Evolutionary conservation across 2,329 filamentous ascomycete genomes (phyloP).

Genomic region (Berkeleyomyces rouxiae): DNA sequence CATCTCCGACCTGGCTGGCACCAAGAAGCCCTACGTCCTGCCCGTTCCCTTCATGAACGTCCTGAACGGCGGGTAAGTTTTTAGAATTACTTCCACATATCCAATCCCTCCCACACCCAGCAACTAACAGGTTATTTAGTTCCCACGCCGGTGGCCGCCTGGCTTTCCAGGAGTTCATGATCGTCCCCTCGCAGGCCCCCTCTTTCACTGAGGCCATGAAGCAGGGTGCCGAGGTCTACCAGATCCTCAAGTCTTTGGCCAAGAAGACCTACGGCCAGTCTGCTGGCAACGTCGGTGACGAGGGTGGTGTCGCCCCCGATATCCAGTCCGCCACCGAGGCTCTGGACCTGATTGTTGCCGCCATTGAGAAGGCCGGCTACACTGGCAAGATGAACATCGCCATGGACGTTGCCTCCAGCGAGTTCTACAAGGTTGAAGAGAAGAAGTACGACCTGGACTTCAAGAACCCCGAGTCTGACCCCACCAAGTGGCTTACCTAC

Average conservation of each 20-base stretch:
- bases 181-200: constrained; percentile 69
- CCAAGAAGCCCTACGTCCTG: constrained; percentile 82
- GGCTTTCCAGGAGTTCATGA: constrained; percentile 95
- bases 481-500: constrained; percentile 95
- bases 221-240: constrained; percentile 95
- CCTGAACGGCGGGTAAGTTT: constrained; percentile 52
- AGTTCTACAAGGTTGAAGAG: constrained; percentile 94
- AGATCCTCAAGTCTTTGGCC: constrained; percentile 86
- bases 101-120: neutral
- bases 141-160: constrained; percentile 95
- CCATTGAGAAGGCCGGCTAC: constrained; percentile 92
- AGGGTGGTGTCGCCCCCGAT: constrained; percentile 98
- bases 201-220: constrained; percentile 92
- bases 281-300: constrained; percentile 95
- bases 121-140: constrained; percentile 24
- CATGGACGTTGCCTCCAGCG: constrained; percentile 97
- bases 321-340: constrained; percentile 96
- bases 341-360: constrained; percentile 83
- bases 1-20: constrained; percentile 72
- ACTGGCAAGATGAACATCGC: constrained; percentile 93
- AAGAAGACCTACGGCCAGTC: constrained; percentile 99
- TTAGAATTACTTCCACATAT: neutral
- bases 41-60: constrained; percentile 91
- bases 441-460: constrained; percentile 99
- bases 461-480: constrained; percentile 98